phyloP scores from a whole-genome alignment of 768 basidiomycete species.

The Russula virescens region DNA sequence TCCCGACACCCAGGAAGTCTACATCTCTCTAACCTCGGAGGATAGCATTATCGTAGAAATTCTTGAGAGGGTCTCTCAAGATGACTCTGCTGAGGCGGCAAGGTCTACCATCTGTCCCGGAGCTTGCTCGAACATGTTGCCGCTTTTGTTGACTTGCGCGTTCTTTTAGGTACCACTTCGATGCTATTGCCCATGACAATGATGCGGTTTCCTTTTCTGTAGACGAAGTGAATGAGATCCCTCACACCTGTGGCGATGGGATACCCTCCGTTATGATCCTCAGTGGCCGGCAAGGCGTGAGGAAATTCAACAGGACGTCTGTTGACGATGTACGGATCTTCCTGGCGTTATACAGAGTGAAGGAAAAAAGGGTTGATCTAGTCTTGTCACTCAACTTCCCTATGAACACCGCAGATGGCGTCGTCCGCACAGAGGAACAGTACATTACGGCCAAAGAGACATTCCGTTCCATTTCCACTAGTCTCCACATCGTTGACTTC shows the following conservation, averaged over 20 bases:
- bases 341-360: slow-evolving; percentile 76
- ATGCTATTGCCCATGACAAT: slow-evolving; percentile 89
- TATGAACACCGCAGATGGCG: slow-evolving; percentile 40
- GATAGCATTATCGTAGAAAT: slow-evolving; percentile 83
- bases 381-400: slow-evolving; percentile 85
- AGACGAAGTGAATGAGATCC: slow-evolving; percentile 34
- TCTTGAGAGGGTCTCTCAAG: slow-evolving; percentile 61
- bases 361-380: slow-evolving; percentile 67
- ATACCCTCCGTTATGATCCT: slow-evolving; percentile 61
- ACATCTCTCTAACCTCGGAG: slow-evolving; percentile 61
- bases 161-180: slow-evolving; percentile 78
- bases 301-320: slow-evolving; percentile 63
- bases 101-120: slow-evolving; percentile 41
- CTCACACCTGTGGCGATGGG: slow-evolving; percentile 39
- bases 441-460: slow-evolving; percentile 37
- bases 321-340: slow-evolving; percentile 70
- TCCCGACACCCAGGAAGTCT: slow-evolving; percentile 93
- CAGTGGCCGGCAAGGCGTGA: slow-evolving; percentile 61
- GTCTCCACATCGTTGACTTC: slow-evolving; percentile 64
- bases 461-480: slow-evolving; percentile 50
- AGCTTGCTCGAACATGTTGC: background rate
- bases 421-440: slow-evolving; percentile 37
- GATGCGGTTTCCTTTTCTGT: slow-evolving; percentile 51
- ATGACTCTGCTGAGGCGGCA: slow-evolving; percentile 54
- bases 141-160: slow-evolving; percentile 17